Evolutionary conservation across 2,329 filamentous ascomycete genomes (phyloP).

Genomic region (Verticillium isaacii): DNA sequence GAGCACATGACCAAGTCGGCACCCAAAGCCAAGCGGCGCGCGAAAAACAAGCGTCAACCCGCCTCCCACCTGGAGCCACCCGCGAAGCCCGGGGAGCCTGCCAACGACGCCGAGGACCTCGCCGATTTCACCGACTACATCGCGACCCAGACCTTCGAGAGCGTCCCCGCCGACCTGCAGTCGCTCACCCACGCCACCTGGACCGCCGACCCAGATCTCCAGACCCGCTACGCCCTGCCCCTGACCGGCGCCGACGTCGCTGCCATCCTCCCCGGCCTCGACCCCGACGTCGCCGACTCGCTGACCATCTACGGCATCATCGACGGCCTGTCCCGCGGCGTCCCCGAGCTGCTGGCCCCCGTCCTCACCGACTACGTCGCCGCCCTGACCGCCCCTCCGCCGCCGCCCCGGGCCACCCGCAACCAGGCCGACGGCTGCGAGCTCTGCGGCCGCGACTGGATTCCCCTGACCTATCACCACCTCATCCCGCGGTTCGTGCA

Average conservation of each 20-base stretch:
- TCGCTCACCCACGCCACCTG: conserved; percentile 56
- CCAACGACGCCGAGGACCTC: conserved; percentile 57
- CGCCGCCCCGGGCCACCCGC: conserved; percentile 55
- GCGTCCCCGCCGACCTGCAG: conserved; percentile 57
- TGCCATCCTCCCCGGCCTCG: conserved; percentile 46
- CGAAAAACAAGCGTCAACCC: conserved; percentile 22
- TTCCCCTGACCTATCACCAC: conserved; percentile 78
- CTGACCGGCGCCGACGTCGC: conserved; percentile 47
- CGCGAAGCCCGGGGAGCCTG: neutral
- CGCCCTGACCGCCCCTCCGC: conserved; percentile 55
- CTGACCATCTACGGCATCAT: conserved; percentile 64
- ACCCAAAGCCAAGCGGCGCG: conserved; percentile 39
- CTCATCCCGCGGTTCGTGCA: conserved; percentile 77
- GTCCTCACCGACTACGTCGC: conserved; percentile 60
- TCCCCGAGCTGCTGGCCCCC: conserved; percentile 54
- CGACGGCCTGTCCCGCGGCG: conserved; percentile 25
- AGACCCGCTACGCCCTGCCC: conserved; percentile 52
- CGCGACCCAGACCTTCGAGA: conserved; percentile 61
- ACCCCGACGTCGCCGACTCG: conserved; percentile 60
- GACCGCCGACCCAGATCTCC: conserved; percentile 42
- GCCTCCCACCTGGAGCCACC: neutral
- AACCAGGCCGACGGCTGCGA: conserved; percentile 58
- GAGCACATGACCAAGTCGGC: conserved; percentile 46
- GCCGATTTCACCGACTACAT: conserved; percentile 81
- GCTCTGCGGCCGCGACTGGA: conserved; percentile 69